Conservation (phyloP, 2,329 filamentous ascomycete species). For the Xylaria sp. region DNA sequence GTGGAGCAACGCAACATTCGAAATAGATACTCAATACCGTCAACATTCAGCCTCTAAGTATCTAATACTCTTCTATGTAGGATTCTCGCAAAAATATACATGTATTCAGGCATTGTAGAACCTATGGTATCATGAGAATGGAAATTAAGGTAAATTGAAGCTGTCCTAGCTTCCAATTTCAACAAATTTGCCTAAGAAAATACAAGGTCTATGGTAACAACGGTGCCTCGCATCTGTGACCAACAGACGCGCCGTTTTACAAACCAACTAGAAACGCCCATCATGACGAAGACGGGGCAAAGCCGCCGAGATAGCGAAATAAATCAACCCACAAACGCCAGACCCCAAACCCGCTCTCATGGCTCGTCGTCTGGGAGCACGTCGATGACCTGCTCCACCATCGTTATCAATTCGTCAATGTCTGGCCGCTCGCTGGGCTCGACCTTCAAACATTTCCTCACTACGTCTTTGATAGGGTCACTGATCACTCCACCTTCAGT, state of each 20-base stretch:
- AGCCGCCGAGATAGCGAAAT: conserved; percentile 4
- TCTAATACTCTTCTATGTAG: not conserved
- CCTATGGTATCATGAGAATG: conserved; percentile 11
- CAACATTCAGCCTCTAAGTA: not conserved
- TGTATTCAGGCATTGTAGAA: not conserved
- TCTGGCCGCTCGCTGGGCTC: conserved; percentile 85
- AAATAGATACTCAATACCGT: not conserved
- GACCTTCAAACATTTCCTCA: conserved; percentile 85
- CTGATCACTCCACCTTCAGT: conserved; percentile 71
- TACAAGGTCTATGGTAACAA: conserved; percentile 35
- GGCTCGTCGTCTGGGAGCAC: conserved; percentile 48
- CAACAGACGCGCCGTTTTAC: conserved; percentile 29
- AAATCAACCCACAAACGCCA: conserved; percentile 29
- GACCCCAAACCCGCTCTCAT: conserved; percentile 31
- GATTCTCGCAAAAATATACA: not conserved
- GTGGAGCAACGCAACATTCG: conserved; percentile 3
- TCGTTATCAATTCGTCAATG: conserved; percentile 51
- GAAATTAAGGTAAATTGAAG: not conserved
- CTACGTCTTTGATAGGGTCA: conserved; percentile 85
- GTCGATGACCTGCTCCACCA: conserved; percentile 51
- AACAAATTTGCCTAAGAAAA: conserved; percentile 22
- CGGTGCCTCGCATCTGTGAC: conserved; percentile 26
- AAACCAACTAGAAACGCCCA: conserved; percentile 14
- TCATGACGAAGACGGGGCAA: conserved; percentile 21
- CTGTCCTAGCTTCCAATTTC: conserved; percentile 12